Evolutionary conservation across 2,329 filamentous ascomycete genomes (phyloP), one percentile per base, ranked within the genome.

Genomic region (Colletotrichum spaethianum): DNA sequence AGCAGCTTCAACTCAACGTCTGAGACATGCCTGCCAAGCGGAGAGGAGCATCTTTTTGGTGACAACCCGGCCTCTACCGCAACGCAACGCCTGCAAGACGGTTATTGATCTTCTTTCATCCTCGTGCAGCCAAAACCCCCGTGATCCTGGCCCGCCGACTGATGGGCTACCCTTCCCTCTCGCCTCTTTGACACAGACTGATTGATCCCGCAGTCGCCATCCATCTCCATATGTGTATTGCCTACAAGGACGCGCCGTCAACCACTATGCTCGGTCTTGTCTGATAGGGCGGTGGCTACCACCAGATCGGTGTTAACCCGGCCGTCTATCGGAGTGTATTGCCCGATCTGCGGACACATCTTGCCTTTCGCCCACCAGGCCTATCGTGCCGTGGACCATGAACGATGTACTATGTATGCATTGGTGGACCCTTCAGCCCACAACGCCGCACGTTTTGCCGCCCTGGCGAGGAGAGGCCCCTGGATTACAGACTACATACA

Each of bases 1-100:
- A 71, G 26, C 44, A 31, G 31, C 68, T 63, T 67, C 48, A 62
- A 62, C 42, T 56, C 63, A 28, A 67, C 40, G 63, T 62, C 48
- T 62, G 50, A 71, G 63, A 67, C 56, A 71, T 62, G 63, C 40
- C 63, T 71, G 63, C 63, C 56, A 62, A 62, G 68, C 63, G 63
- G 44, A 53, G 52, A 59, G 20, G 26, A 46, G 28, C 42, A 42
- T 33, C 48, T 18, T 16, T 44, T 46, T 38, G 64, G 38, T 46
- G 69, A 53, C 42, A 33, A 44, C 33, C 48, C 48, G 38, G 26
- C 28, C 26, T 31, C 23, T 63, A 26, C 9, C 28, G 36, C 14
- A 42, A 3, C 4, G 38, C 40, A 48, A 33, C 16, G 36, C 18
- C 52, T 23, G 48, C 57, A 53, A 53, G 6, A 53, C 28, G 12